A percentile compares a stretch with the other conserved stretches of the same genome.
phyloP scores from a whole-genome alignment of 2,329 filamentous ascomycete species.

The Neofusicoccum sp. region DNA sequence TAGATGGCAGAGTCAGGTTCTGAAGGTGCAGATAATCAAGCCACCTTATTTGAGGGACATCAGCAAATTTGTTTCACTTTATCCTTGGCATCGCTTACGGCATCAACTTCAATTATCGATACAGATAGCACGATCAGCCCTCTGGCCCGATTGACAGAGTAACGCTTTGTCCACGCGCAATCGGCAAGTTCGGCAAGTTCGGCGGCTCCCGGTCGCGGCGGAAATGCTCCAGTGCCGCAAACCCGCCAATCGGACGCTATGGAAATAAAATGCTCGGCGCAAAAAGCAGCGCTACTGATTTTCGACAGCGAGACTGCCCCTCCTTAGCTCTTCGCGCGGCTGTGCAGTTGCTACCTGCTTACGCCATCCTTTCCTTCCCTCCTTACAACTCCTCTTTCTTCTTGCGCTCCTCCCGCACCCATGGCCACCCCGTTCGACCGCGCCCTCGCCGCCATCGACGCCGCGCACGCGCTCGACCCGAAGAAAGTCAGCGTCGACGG shows the following conservation, averaged over 20 bases:
- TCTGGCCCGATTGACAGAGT: too few species aligned
- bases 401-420: background rate
- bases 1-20: too few species aligned
- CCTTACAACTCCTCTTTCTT: background rate
- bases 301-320: conserved; percentile 1
- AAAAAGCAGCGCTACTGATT: background rate
- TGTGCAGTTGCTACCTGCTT: too few species aligned
- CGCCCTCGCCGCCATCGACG: conserved; percentile 69
- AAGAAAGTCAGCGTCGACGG: conserved; percentile 47
- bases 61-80: too few species aligned
- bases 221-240: background rate
- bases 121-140: too few species aligned
- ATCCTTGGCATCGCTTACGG: too few species aligned
- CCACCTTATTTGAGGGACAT: too few species aligned
- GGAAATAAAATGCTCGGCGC: conserved; percentile 10
- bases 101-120: too few species aligned
- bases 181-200: background rate
- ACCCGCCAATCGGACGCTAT: conserved; percentile 4
- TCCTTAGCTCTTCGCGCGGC: background rate
- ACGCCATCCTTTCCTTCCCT: background rate
- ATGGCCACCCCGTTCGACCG: conserved; percentile 29
- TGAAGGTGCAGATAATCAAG: too few species aligned
- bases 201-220: background rate
- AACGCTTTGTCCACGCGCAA: too few species aligned
- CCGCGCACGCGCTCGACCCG: conserved; percentile 68